These are phyloP conservation scores for Teratosphaeria epicoccoides DNA, from an alignment of 2,329 filamentous ascomycete genomes.

Conservation along the genomic window DNA sequence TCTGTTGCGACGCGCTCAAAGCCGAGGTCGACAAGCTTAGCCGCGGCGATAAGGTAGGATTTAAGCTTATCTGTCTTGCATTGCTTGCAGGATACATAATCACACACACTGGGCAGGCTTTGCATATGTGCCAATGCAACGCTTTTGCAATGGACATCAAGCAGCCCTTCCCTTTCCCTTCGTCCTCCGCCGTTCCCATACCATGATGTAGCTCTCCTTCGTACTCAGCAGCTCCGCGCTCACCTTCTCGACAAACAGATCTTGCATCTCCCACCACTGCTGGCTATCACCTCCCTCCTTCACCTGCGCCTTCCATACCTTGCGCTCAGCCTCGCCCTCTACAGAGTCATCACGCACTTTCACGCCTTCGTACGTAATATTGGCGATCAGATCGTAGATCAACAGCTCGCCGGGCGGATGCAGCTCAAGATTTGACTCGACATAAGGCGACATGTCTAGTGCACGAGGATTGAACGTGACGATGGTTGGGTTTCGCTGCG, in stretches of 20 bases:
- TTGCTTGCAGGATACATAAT: background rate
- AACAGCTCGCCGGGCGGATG: slow-evolving; percentile 71
- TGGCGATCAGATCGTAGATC: slow-evolving; percentile 90
- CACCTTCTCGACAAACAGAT: slow-evolving; percentile 82
- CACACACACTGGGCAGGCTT: no score
- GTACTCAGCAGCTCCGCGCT: slow-evolving; percentile 84
- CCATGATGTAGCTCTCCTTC: slow-evolving; percentile 88
- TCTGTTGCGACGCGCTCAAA: background rate
- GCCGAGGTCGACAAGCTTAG: background rate
- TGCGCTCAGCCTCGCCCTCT: slow-evolving; percentile 81
- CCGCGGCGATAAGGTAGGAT: background rate
- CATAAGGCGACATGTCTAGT: slow-evolving; percentile 81
- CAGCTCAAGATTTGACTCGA: slow-evolving; percentile 69
- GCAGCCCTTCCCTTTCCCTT: background rate
- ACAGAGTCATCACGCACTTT: slow-evolving; percentile 68
- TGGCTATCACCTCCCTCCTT: slow-evolving; percentile 54
- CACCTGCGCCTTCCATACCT: slow-evolving; percentile 91
- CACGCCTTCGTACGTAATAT: slow-evolving; percentile 80
- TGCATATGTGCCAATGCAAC: no score
- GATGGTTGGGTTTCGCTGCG: slow-evolving; percentile 86
- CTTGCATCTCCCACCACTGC: slow-evolving; percentile 89
- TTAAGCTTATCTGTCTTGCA: background rate
- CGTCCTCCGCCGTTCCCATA: slow-evolving; percentile 73
- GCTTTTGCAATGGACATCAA: background rate
- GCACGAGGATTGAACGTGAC: slow-evolving; percentile 84